Conservation (phyloP, 768 basidiomycete genomes). For the Xerocomus potaroensis region DNA sequence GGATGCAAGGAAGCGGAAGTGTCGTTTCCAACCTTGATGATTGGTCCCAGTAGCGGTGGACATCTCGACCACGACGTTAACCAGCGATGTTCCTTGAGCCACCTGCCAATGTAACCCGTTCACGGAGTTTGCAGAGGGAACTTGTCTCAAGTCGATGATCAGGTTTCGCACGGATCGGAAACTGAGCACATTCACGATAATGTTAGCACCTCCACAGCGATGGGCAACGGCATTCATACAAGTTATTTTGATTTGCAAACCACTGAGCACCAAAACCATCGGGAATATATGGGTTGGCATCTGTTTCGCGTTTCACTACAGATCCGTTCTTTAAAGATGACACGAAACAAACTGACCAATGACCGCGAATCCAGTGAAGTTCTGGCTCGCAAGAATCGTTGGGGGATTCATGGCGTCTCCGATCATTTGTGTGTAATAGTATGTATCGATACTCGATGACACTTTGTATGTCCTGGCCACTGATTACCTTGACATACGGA, state of each 20-base stretch:
- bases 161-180: conserved; percentile 73
- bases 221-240: conserved; percentile 8
- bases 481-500: neutral
- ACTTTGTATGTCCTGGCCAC: conserved; percentile 57
- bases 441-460: conserved; percentile 59
- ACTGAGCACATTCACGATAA: conserved; percentile 32
- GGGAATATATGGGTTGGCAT: conserved; percentile 69
- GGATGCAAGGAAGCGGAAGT: neutral
- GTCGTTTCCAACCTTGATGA: conserved; percentile 54
- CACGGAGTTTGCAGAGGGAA: conserved; percentile 48
- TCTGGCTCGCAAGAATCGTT: conserved; percentile 55
- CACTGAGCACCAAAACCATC: conserved; percentile 36
- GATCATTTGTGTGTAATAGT: conserved; percentile 75
- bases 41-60: conserved; percentile 55
- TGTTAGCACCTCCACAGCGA: conserved; percentile 4
- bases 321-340: neutral
- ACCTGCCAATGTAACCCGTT: conserved; percentile 83
- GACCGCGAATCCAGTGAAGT: conserved; percentile 68
- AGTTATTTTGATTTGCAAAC: conserved; percentile 23
- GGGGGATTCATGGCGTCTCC: conserved; percentile 70
- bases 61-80: conserved; percentile 71
- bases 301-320: conserved; percentile 29
- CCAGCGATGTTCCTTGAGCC: conserved; percentile 67
- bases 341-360: conserved; percentile 47
- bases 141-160: conserved; percentile 59